Evolutionary conservation across 306 rosid species (phyloP), one percentile per base, ranked within the genome.

Genomic region (Ormosia emarginata): DNA sequence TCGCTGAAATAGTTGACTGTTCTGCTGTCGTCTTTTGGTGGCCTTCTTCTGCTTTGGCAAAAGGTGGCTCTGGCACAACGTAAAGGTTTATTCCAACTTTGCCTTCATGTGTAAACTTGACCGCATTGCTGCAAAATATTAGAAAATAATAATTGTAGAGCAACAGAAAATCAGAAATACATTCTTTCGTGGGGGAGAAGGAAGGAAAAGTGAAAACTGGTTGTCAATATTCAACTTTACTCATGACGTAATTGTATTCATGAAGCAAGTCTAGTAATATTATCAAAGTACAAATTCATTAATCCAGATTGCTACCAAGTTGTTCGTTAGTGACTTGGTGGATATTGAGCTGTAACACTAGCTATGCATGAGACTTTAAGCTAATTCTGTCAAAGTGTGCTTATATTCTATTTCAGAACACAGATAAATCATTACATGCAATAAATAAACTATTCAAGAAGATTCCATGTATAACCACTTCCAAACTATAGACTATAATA

Each of bases 21-120:
- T 87, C 87, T 62, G 83, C 49, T 10, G 75, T 77, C 11, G 57
- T 80, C 67, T 70, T 83, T 52, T 88, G 89, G 37, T 67, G 83
- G 53, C 81, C 67, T 74, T 73, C 92, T 79, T 86, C 90, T 49
- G 73, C 78, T 75, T 88, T 85, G 53, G 87, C 87, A 72, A 79
- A 84, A 50, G 89, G 71, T 47, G 96, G 94, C 50, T 91, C 87
- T 3, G 88, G 63, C 63, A 92, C 87, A 78, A 90, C 91, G 14
- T 87, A 89, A 50, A 96, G 94, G 52, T 91, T 93, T 70, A 96
- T 85, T 32, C 98, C 97, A 76, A 96, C 98, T 83, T 92, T 90
- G 61, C 99, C 99, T 92, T 93, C 87, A 83, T 86, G 97, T 55
- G 99, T 96, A 86, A 96, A 96, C 92, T 96, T 96, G 86, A 93